Percentiles rank a stretch among this genome's conserved stretches.
phyloP scores from a whole-genome alignment of 2,329 filamentous ascomycete species.

The Kalmusia sp. region DNA sequence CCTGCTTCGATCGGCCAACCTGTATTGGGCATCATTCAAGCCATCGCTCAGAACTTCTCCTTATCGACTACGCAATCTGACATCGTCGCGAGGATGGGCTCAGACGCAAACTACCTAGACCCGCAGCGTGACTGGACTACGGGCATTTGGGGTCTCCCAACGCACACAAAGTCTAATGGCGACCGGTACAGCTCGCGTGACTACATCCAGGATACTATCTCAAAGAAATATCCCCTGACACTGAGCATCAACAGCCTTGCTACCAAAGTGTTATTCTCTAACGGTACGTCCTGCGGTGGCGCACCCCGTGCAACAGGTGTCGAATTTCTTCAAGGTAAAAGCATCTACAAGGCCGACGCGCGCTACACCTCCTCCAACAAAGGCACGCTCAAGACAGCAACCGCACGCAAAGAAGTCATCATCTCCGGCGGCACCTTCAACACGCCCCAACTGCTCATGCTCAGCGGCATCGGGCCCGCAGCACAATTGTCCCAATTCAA shows the following conservation, averaged over 20 bases:
- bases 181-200: slow-evolving; percentile 63
- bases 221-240: slow-evolving; percentile 40
- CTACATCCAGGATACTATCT: slow-evolving; percentile 57
- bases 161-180: slow-evolving; percentile 57
- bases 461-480: slow-evolving; percentile 66
- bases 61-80: slow-evolving; percentile 60
- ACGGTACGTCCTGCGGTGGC: slow-evolving; percentile 52
- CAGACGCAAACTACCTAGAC: slow-evolving; percentile 60
- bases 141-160: slow-evolving; percentile 64
- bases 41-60: slow-evolving; percentile 31
- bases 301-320: slow-evolving; percentile 50
- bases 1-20: slow-evolving; percentile 55
- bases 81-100: slow-evolving; percentile 48
- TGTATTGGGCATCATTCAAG: slow-evolving; percentile 40
- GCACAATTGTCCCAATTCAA: slow-evolving; percentile 58
- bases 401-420: slow-evolving; percentile 40
- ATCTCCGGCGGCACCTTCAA: slow-evolving; percentile 61
- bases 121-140: slow-evolving; percentile 54
- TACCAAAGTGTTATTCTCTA: slow-evolving; percentile 49
- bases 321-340: slow-evolving; percentile 50
- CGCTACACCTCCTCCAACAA: slow-evolving; percentile 34
- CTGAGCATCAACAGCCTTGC: slow-evolving; percentile 47
- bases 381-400: slow-evolving; percentile 43
- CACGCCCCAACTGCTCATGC: slow-evolving; percentile 67
- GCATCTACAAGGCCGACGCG: slow-evolving; percentile 53